Base-by-base conservation (phyloP, 768 basidiomycete genomes). In the Holtermanniella nyarrowii region DNA sequence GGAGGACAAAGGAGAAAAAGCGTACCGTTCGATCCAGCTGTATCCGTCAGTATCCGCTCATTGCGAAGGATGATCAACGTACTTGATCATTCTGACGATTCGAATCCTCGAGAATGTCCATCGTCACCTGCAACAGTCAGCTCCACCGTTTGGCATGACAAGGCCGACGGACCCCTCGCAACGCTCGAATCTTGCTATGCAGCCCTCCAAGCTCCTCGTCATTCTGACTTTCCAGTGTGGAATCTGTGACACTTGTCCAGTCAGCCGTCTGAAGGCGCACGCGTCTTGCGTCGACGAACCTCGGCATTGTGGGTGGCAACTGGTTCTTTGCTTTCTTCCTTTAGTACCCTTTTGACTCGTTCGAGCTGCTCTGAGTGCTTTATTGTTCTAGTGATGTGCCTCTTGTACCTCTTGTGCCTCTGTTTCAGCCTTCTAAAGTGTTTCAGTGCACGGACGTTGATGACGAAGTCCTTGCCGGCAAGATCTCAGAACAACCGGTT, bases 191-290 rank as follows among this genome's bases (percentile, higher is more conserved):
- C 61, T 71, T 71, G n/a, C 70, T 65, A 56, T 69, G 70, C 26
- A 71, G 49, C 3, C 56, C 54, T 18, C 63, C 59, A 37, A 71
- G 43, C 52, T 71, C 68, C 26, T 69, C 66, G 7, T 71, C 70
- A 51, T 71, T 71, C 50, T 71, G 70, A 22, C 67, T 62, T 52
- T 71, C 70, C 14, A 71, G 55, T 27, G 70, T 71, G 52, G 64
- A 65, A 43, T 71, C 70, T 27, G 63, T 50, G 26, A 62, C 53
- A 41, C 65, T 66, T 41, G 5, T 37, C 7, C 31, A 37, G 31
- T 16, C 31, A 16, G 7, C 31, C 7, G 31, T 37, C 31, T 37
- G 16, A 16, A 37, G 31, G 31, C 7, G 10, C 31, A 7, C 7
- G 31, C 31, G 16, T 7, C 16, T 37, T 37, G 31, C 10, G 16